Conservation (phyloP, 1,284 basidiomycete genomes). For the Farysia itapuensis region DNA sequence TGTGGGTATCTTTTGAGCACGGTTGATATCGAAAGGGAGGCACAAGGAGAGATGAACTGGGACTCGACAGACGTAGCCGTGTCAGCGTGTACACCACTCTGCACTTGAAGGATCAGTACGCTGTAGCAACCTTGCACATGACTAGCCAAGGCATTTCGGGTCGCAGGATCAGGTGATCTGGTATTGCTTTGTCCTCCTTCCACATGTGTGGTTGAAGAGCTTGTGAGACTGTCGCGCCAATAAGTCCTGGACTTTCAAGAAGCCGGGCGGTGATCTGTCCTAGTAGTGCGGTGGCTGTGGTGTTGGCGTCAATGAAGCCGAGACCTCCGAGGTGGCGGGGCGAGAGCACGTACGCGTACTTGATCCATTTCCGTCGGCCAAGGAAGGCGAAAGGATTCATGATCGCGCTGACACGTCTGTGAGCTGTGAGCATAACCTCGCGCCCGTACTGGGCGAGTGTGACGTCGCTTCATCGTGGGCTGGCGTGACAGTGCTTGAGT, state of each 20-base stretch:
- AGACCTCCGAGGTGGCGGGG: slow-evolving; percentile 1
- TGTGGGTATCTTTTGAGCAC: not conserved
- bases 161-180: not conserved
- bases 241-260: not conserved
- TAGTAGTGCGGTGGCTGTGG: not conserved
- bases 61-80: not conserved
- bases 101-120: slow-evolving; percentile 1
- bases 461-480: too few relatives aligned
- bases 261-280: not conserved
- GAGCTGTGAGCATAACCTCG: too few relatives aligned
- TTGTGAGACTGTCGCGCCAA: not conserved
- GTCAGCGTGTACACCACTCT: slow-evolving; percentile 1
- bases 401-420: slow-evolving; percentile 1
- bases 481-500: too few relatives aligned
- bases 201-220: slow-evolving; percentile 1
- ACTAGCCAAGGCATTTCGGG: not conserved
- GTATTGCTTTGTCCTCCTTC: not conserved
- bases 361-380: not conserved
- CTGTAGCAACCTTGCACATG: not conserved
- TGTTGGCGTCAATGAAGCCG: not conserved
- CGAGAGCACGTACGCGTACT: not conserved
- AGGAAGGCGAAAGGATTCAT: not conserved
- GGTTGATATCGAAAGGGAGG: not conserved
- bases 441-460: too few relatives aligned
- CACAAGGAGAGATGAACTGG: slow-evolving; percentile 1